These are phyloP conservation scores for Colletotrichum somersetense DNA, from an alignment of 2,329 filamentous ascomycete genomes.

Conservation along the genomic window DNA sequence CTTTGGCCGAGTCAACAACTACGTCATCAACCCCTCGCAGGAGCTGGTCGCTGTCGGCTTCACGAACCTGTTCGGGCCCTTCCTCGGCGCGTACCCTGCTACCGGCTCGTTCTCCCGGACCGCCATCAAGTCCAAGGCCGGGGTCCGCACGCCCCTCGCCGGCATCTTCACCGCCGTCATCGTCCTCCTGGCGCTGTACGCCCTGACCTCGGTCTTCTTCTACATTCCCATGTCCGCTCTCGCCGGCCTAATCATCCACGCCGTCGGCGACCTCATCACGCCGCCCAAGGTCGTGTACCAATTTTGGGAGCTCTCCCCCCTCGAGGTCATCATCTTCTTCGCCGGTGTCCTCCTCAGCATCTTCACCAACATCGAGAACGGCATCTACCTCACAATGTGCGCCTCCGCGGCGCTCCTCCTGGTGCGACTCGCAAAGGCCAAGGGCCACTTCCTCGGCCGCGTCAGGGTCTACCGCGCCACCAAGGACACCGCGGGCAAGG, in stretches of 20 bases:
- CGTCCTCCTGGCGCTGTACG: slow-evolving; percentile 83
- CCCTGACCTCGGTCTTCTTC: slow-evolving; percentile 81
- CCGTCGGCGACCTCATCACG: slow-evolving; percentile 81
- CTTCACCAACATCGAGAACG: slow-evolving; percentile 63
- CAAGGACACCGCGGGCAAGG: slow-evolving; percentile 41
- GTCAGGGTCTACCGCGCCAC: slow-evolving; percentile 46
- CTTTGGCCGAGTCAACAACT: slow-evolving; percentile 83
- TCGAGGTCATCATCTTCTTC: slow-evolving; percentile 82
- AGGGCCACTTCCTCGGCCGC: slow-evolving; percentile 61
- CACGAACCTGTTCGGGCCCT: slow-evolving; percentile 80
- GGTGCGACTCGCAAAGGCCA: slow-evolving; percentile 59
- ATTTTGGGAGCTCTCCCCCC: slow-evolving; percentile 81
- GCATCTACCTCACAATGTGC: slow-evolving; percentile 62
- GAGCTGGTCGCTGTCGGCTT: slow-evolving; percentile 84
- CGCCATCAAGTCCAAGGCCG: slow-evolving; percentile 87
- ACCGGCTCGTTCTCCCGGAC: slow-evolving; percentile 72
- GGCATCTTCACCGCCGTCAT: slow-evolving; percentile 83
- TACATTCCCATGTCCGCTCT: slow-evolving; percentile 82
- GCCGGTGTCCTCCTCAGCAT: slow-evolving; percentile 73
- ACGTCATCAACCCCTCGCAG: slow-evolving; percentile 82
- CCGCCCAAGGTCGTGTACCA: slow-evolving; percentile 80
- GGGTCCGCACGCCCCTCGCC: slow-evolving; percentile 82
- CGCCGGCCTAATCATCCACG: slow-evolving; percentile 85
- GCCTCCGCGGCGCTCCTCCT: slow-evolving; percentile 59
- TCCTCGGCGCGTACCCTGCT: slow-evolving; percentile 70